A percentile compares a stretch with the other conserved stretches of the same genome.
phyloP scores from a whole-genome alignment of 345 rosid species.

The Psidium friedrichsthalianum region DNA sequence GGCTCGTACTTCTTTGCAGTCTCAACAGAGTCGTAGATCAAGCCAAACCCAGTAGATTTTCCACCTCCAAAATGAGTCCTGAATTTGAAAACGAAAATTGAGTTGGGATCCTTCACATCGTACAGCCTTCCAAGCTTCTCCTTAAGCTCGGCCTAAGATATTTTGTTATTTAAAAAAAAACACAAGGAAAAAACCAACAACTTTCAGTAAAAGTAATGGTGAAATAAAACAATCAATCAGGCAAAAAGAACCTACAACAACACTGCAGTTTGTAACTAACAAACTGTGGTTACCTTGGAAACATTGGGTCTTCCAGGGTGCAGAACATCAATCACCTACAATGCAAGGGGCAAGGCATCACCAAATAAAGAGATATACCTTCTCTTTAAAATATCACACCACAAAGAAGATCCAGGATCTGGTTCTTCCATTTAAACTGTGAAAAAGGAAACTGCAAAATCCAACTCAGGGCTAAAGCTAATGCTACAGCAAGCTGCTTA shows the following conservation, averaged over 20 bases:
- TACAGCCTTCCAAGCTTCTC: constrained; percentile 47
- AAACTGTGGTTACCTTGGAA: constrained; percentile 34
- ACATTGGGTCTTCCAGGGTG: constrained; percentile 77
- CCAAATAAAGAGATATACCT: neutral
- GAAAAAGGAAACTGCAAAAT: neutral
- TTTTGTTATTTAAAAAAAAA: neutral
- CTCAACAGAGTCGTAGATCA: constrained; percentile 55
- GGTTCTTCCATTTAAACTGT: neutral
- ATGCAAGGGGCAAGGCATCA: neutral
- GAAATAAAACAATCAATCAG: neutral
- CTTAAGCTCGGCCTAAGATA: constrained; percentile 44
- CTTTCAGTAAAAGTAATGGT: neutral
- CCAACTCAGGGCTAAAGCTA: neutral
- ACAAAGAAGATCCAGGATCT: neutral
- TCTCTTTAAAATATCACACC: neutral
- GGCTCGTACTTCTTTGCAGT: constrained; percentile 68
- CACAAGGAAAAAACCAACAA: neutral
- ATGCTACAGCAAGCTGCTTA: neutral
- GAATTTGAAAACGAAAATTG: constrained; percentile 63
- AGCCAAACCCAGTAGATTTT: constrained; percentile 61
- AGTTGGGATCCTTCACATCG: constrained; percentile 50
- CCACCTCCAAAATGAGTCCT: constrained; percentile 76
- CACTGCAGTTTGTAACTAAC: neutral
- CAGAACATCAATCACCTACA: constrained; percentile 55
- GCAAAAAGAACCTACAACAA: neutral